Base-by-base conservation (phyloP, 2,329 filamentous ascomycete species). In the Daldinia eschscholtzii region DNA sequence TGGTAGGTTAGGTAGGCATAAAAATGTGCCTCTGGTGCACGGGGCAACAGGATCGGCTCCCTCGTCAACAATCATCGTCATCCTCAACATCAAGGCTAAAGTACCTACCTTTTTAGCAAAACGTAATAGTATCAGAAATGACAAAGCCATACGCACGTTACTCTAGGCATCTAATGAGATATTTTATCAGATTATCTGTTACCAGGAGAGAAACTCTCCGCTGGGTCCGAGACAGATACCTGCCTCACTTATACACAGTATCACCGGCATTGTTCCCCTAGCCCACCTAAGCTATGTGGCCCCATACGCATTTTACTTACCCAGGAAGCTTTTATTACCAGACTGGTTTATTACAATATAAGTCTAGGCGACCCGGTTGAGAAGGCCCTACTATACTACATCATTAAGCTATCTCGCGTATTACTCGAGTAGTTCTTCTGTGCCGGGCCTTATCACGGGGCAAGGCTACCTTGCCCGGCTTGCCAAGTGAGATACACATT, bases 1-100 rank as follows among this genome's bases (percentile, higher is more conserved):
- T 13, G 15, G 35, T 15, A 33, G 30, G 30, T 10, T 10, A 15
- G 35, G 52, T 48, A 28, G 35, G 53, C 57, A 61, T 66, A 56
- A 65, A 66, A 71, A 66, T 64, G 56, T 65, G 48, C 44, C 50
- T 61, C 28, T 56, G 50, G 61, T 67, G 46, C 67, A 71, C 67
- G 59, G 69, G 64, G 69, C 69, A 71, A 70, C 65, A 33, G 52
- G 59, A 37, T 58, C 28, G 10, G 9, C n/a, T 59, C 41, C 57
- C 23, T 28, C 23, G 5, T 42, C 53, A 57, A 41, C 37, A 57
- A 59, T 37, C 39, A 56, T 46, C 23, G n/a, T 50, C 30, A 48
- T 61, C 23, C 41, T 57, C 33, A 35, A 58, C 28, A 52, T 18
- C 55, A 39, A 61, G 41, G 39, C 58, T 35, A 3, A 46, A 12